Conservation (phyloP, 176 grass and related monocot genomes). For the Triticum urartu region DNA sequence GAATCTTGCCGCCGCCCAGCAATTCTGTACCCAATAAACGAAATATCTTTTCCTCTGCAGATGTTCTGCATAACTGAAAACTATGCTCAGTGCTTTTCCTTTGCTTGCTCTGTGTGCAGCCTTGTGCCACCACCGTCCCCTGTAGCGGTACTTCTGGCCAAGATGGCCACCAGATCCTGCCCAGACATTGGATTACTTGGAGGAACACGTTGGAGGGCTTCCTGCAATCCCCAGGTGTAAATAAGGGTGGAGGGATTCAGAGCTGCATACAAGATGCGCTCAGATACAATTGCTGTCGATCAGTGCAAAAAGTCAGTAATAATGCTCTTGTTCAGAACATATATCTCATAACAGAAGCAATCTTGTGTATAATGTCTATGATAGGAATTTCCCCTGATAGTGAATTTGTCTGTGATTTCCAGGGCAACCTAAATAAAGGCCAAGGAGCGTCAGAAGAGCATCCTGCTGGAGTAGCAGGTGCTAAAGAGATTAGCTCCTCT, state of each 20-base stretch:
- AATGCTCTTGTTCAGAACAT: neutral
- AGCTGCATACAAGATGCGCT: slow-evolving; percentile 72
- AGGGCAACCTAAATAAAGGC: slow-evolving; percentile 42
- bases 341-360: neutral
- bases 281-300: slow-evolving; percentile 29
- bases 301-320: slow-evolving; percentile 10
- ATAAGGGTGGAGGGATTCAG: slow-evolving; percentile 67
- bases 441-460: slow-evolving; percentile 17
- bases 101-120: neutral
- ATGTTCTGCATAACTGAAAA: neutral
- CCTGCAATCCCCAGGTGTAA: slow-evolving; percentile 34
- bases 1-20: neutral
- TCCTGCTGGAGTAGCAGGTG: slow-evolving; percentile 17
- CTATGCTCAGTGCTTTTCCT: neutral
- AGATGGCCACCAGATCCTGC: neutral
- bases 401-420: slow-evolving; percentile 11
- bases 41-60: neutral
- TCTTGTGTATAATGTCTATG: neutral
- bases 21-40: neutral
- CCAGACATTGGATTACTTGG: slow-evolving; percentile 65
- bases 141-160: neutral
- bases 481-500: neutral
- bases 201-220: slow-evolving; percentile 58
- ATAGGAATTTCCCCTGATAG: neutral
- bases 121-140: neutral